Conservation (phyloP, 208 protist species). For the Wallacemonas sp. region DNA sequence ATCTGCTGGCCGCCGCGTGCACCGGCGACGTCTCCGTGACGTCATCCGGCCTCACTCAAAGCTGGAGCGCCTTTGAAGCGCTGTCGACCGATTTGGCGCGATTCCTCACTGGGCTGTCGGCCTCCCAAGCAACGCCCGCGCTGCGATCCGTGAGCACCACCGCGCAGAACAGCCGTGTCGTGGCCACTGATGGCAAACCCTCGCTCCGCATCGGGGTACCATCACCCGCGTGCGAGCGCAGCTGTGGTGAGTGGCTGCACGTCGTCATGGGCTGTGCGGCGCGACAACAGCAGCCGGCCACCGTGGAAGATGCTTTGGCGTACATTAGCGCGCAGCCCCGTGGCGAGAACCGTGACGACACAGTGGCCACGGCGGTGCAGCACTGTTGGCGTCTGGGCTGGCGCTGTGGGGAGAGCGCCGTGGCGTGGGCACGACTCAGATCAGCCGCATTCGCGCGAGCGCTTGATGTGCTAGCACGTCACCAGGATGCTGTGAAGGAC, state of each 20-base stretch:
- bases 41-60: too few relatives aligned
- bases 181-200: background rate
- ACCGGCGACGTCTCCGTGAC: too few relatives aligned
- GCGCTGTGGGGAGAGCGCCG: background rate
- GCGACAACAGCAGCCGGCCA: background rate
- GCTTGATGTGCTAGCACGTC: background rate
- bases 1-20: conserved; percentile 12
- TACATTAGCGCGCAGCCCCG: background rate
- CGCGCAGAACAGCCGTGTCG: background rate
- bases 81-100: background rate
- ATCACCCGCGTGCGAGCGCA: background rate
- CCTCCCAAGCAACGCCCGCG: background rate
- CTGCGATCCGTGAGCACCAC: background rate
- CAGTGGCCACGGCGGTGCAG: background rate
- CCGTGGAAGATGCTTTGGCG: background rate
- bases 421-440: background rate
- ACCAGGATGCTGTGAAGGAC: background rate
- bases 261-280: background rate
- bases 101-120: background rate
- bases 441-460: background rate
- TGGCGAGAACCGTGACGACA: too few relatives aligned
- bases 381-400: background rate
- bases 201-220: background rate
- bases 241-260: background rate
- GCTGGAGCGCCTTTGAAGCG: background rate